A percentile compares a stretch with the other conserved stretches of the same genome.
Conservation (phyloP, 108 stramenopile genomes). For the Pseudonitzschia pungens region DNA sequence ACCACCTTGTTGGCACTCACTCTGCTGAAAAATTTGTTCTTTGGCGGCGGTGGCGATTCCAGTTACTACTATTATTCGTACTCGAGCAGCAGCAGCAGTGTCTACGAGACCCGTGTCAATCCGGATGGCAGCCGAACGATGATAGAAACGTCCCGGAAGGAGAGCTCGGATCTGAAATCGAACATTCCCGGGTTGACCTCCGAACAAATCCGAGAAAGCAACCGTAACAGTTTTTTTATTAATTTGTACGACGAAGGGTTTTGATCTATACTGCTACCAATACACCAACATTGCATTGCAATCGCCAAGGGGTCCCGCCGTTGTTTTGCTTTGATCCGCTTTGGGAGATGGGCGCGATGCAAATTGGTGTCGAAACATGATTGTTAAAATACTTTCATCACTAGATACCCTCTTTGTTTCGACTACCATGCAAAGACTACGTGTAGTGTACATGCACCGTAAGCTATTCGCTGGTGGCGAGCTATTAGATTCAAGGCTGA, state of each 20-base stretch:
- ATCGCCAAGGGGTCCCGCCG: too few relatives aligned
- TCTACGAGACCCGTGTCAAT: neutral
- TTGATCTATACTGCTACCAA: neutral
- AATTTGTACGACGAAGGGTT: neutral
- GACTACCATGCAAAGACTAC: too few relatives aligned
- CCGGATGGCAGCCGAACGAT: neutral
- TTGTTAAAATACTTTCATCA: too few relatives aligned
- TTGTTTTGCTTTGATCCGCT: too few relatives aligned
- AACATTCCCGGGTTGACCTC: neutral
- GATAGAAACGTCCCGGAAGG: neutral
- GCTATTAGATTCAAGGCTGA: too few relatives aligned
- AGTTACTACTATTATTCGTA: neutral
- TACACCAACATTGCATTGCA: too few relatives aligned
- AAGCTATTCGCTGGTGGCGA: too few relatives aligned
- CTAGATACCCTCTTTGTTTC: too few relatives aligned
- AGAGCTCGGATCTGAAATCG: neutral
- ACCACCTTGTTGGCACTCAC: neutral
- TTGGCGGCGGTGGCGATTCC: neutral
- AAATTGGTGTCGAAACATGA: too few relatives aligned
- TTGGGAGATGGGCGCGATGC: too few relatives aligned
- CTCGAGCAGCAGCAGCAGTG: slow-evolving; percentile 2
- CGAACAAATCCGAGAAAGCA: neutral
- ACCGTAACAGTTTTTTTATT: neutral
- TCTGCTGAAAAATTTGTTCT: neutral
- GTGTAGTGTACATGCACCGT: too few relatives aligned